Base-by-base conservation (phyloP, 2,329 filamentous ascomycete species). In the Clarireedia homoeocarpa region DNA sequence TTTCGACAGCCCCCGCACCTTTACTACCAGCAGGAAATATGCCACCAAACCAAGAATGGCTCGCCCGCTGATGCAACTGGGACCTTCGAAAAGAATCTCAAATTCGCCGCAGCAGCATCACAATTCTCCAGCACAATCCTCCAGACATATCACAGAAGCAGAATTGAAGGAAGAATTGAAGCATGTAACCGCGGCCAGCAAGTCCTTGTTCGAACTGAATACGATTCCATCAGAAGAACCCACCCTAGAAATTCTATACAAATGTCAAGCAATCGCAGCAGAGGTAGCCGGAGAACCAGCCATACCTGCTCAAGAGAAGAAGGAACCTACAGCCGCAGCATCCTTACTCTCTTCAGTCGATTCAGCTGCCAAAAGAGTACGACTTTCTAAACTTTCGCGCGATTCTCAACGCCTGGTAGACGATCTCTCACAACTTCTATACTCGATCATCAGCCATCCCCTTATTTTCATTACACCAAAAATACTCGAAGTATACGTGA, bases 401-500 rank as follows among this genome's bases (percentile, higher is more conserved):
- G 48, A 46, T 20, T 27, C 61, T 14, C 61, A 64, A 46, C 45
- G 40, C 14, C 58, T 66, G 27, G 70, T 78, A 55, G 72, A 78
- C 63, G 74, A 73, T 62, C 75, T 85, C 55, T 84, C 82, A 23
- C 68, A 78, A 51, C 72, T 80, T 6, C 83, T 86, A n/a, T 87
- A 88, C 69, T 75, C 79, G 39, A 80, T 96, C 55, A 70, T 95
- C 58, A 79, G 80, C 48, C 82, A 92, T 63, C 84, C 86, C 4
- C 83, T 86, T 58, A 84, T 96, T 48, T 88, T 91, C 72, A 88
- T 97, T 67, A 88, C 88, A 4, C 82, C 86, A 7, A 75, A 79
- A 30, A 75, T 92, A 36, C 81, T 97, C 40, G 76, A 80, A 56
- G 71, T 81, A 63, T 97, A 96, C 71, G 84, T 95, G 59, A 77